Base-by-base conservation (phyloP, 1,139 yeast genomes). In the Nakaseomyces bracarensis region DNA sequence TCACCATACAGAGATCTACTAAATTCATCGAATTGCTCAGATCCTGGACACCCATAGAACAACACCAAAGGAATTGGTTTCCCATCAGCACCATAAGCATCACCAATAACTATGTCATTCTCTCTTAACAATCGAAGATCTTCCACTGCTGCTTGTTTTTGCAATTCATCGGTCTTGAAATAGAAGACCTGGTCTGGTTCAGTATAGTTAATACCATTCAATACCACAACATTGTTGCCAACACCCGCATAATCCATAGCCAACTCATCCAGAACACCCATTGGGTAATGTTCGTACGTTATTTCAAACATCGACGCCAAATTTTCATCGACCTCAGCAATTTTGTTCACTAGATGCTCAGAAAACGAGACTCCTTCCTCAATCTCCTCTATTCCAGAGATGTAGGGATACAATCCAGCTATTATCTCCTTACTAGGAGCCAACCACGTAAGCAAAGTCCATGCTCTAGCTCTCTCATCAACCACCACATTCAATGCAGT, bases 1-100 rank as follows among this genome's bases (percentile, higher is more conserved):
- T 82, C 77, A 36, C 74, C 72, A 47, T 69, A 71, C 44, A 91
- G 63, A 44, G 76, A 73, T 19, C 67, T 60, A 50, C 85, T 79
- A 66, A 83, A 80, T 3, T 63, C 65, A 10, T 66, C 65, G 54
- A 86, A 82, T 4, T 66, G 61, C 13, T 75, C 69, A 3, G 61
- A 50, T 4, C 75, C 66, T 3, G 59, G 56, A 36, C 63, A 58
- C 10, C 68, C 72, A 45, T 82, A 83, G 9, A 75, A 55, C 3
- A 72, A 52, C 11, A 71, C 66, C 18, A 68, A 42, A 4, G 71
- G 72, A 2, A 57, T 49, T 1, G 19, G 16, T n/a, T 33, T n/a
- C 7, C 35, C 35, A 11, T 19, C 23, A 1, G 9, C 5, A 16
- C 43, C 36, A 7, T 19, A 9, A 23, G 51, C 45, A n/a, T 23